Conservation (phyloP, 2,329 filamentous ascomycete species). For the Cyphellophora attinorum region DNA sequence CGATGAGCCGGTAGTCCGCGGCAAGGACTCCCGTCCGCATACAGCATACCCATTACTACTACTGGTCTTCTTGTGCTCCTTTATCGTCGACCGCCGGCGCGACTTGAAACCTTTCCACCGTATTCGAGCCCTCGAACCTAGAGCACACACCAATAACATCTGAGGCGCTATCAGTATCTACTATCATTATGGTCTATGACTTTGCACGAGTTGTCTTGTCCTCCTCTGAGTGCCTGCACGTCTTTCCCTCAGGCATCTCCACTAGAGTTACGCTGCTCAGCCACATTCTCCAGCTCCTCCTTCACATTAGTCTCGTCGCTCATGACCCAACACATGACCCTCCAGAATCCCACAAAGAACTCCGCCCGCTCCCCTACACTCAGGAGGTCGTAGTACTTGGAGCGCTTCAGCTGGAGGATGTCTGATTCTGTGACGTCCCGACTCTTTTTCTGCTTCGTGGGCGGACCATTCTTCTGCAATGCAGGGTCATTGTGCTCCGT, state of each 20-base stretch:
- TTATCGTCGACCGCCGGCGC: too few relatives aligned
- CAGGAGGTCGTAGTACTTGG: constrained; percentile 52
- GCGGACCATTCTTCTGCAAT: constrained; percentile 3
- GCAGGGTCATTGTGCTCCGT: background rate
- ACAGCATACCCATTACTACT: too few relatives aligned
- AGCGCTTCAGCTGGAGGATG: constrained; percentile 43
- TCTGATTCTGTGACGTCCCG: constrained; percentile 17
- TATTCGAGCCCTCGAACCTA: background rate
- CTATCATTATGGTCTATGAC: background rate
- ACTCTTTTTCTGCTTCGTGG: background rate
- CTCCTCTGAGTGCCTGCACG: too few relatives aligned
- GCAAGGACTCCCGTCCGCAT: too few relatives aligned
- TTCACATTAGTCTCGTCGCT: constrained; percentile 21
- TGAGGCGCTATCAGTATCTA: too few relatives aligned
- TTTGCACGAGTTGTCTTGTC: background rate
- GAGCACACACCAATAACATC: background rate
- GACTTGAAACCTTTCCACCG: too few relatives aligned
- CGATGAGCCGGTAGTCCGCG: too few relatives aligned
- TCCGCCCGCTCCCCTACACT: constrained; percentile 44
- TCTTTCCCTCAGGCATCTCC: too few relatives aligned
- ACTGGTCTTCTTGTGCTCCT: too few relatives aligned
- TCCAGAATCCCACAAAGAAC: constrained; percentile 49
- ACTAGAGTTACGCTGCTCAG: too few relatives aligned
- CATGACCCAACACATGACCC: constrained; percentile 45
- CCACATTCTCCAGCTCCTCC: constrained; percentile 14